These are phyloP conservation scores for Fusarium musae DNA, from an alignment of 2,329 filamentous ascomycete species.

Conservation along the genomic window DNA sequence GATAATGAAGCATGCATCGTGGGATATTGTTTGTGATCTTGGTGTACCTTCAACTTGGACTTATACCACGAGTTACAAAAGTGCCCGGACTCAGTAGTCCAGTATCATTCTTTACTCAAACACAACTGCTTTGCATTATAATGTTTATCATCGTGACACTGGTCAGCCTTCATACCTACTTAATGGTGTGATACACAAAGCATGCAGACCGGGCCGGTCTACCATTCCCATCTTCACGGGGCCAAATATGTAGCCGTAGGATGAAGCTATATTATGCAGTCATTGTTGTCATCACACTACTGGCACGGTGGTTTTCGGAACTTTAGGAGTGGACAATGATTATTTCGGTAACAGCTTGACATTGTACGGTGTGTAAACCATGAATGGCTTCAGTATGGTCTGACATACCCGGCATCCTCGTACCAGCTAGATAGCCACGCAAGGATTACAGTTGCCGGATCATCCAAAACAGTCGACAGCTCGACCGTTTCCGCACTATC, in stretches of 20 bases:
- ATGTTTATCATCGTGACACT: neutral
- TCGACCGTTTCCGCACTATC: slow-evolving; percentile 6
- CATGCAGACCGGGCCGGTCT: neutral
- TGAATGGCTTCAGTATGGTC: slow-evolving; percentile 36
- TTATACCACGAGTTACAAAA: neutral
- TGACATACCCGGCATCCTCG: slow-evolving; percentile 33
- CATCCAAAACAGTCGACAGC: slow-evolving; percentile 14
- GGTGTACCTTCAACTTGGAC: slow-evolving; percentile 9
- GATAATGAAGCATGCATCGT: slow-evolving; percentile 10
- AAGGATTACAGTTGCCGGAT: slow-evolving; percentile 11
- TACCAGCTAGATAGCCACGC: slow-evolving; percentile 23
- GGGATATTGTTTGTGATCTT: neutral
- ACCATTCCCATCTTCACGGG: neutral
- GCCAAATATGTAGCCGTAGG: neutral
- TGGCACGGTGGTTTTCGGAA: neutral
- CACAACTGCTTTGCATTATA: neutral
- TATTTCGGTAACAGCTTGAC: slow-evolving; percentile 17
- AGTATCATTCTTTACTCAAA: neutral
- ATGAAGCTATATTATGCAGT: neutral
- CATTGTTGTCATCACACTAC: neutral
- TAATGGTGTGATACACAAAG: slow-evolving; percentile 19
- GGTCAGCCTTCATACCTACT: neutral
- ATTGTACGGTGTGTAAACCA: slow-evolving; percentile 9
- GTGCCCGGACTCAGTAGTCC: slow-evolving; percentile 13
- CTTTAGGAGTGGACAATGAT: neutral